Evolutionary conservation across 139 green algal species (phyloP).

Genomic region (Coelastrella sp.): DNA sequence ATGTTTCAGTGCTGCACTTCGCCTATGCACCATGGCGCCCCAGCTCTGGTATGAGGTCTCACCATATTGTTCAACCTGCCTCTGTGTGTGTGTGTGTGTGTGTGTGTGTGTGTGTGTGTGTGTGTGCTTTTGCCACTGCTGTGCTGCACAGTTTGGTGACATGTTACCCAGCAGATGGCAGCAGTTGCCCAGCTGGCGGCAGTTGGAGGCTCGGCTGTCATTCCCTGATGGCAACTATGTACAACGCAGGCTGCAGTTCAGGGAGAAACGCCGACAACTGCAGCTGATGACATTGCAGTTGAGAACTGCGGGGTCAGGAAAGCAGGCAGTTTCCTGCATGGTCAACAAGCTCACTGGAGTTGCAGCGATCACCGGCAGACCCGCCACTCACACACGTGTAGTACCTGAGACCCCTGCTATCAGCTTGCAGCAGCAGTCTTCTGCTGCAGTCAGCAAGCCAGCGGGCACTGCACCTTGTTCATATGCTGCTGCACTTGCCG

Average conservation of each 20-base stretch:
- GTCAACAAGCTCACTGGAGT: neutral
- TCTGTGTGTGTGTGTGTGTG: no score
- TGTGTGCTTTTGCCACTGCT: neutral
- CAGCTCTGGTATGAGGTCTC: no score
- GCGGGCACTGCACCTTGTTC: conserved; percentile 1
- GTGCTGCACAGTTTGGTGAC: conserved; percentile 24
- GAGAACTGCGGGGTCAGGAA: neutral
- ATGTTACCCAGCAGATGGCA: conserved; percentile 45
- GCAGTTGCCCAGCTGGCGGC: conserved; percentile 44
- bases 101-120: no score
- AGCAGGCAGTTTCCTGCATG: neutral
- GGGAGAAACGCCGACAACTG: conserved; percentile 41
- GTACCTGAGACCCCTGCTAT: neutral
- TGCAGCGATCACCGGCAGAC: neutral
- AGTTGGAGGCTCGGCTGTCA: conserved; percentile 44
- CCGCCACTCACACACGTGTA: neutral
- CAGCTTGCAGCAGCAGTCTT: neutral
- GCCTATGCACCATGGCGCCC: no score
- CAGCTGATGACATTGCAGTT: conserved; percentile 47
- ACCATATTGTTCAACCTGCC: no score
- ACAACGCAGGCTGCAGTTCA: conserved; percentile 34
- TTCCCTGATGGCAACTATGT: conserved; percentile 48
- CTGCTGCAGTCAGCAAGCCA: neutral
- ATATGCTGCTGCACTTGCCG: conserved; percentile 35
- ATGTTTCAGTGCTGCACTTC: no score